Base-by-base conservation (phyloP, 1,139 yeast genomes). In the Ogataea hybrid region DNA sequence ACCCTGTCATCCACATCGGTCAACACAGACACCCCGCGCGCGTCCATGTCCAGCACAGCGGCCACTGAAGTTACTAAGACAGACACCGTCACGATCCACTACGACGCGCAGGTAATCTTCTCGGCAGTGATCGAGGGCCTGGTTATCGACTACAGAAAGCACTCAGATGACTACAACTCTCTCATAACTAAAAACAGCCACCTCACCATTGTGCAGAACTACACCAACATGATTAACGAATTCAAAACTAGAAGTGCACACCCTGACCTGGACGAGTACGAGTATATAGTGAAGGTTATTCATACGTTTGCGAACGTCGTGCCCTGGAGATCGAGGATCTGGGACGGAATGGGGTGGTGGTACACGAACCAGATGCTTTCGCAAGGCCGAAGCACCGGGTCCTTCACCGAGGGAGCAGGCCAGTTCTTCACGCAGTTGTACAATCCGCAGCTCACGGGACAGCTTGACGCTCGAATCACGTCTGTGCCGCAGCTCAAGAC, bases 301-400 rank as follows among this genome's bases (percentile, higher is more conserved):
- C 39, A 37, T 32, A 29, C 25, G 16, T 43, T 43, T 37, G 43
- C 47, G 4, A 38, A 43, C 28, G 38, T 43, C 12, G 34, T 43
- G 14, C 47, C 47, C 9, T 43, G 44, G 47, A 20, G 47, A 23
- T 30, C 38, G 14, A 30, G 43, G 12, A 43, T 43, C 4, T 43
- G 44, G 43, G 47, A 43, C 28, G 47, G 44, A 3, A 43, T 43
- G 47, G 47, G 47, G 9, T 43, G 47, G 43, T 43, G 39, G 35
- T 43, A 43, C 27, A 43, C 47, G 28, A 35, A 43, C 31, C 35
- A 33, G 30, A 23, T 39, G 32, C 18, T 40, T 11, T 30, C 35
- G 22, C 15, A 22, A 4, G 28, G 28, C n/a, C 40, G 31, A 2
- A 30, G 37, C 9, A 29, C 35, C 4, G 5, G 17, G 3, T 14